These are phyloP conservation scores for Porcisia hertigi DNA, from an alignment of 208 protist species.

Conservation along the genomic window DNA sequence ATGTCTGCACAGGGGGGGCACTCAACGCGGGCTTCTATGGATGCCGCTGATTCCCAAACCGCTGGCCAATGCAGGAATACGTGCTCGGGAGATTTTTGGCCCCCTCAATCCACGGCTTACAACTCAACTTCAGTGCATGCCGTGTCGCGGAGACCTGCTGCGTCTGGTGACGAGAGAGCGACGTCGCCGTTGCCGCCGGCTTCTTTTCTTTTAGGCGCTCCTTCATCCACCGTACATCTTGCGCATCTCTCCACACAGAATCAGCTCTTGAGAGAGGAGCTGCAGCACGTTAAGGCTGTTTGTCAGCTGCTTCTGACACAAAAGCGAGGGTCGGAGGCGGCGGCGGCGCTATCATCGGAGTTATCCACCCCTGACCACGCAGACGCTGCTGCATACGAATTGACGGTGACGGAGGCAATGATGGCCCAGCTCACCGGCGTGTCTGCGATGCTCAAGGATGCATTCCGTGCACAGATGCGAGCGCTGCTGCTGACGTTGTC, in stretches of 20 bases:
- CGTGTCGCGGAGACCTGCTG: neutral
- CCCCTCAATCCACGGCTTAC: too few relatives aligned
- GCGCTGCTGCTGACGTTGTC: constrained; percentile 22
- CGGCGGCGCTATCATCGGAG: constrained; percentile 13
- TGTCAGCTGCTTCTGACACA: constrained; percentile 46
- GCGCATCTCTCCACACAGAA: constrained; percentile 10
- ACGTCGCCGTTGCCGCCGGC: neutral
- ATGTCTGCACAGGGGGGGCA: neutral
- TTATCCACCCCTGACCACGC: neutral
- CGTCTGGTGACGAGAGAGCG: neutral
- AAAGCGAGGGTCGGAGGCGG: constrained; percentile 25
- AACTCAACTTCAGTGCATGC: neutral
- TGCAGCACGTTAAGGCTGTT: constrained; percentile 41
- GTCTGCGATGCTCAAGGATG: constrained; percentile 11
- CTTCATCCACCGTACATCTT: neutral
- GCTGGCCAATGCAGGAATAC: neutral
- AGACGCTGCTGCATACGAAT: constrained; percentile 13
- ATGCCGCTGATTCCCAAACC: neutral
- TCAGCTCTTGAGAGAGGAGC: constrained; percentile 37
- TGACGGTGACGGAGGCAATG: constrained; percentile 15
- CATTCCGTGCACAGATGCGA: constrained; percentile 16
- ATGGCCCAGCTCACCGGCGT: constrained; percentile 18
- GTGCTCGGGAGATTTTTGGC: neutral
- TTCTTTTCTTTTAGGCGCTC: neutral
- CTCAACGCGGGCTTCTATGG: neutral